A percentile compares a stretch with the other conserved stretches of the same genome.
Conservation (phyloP, 148 eudicot genomes). For the Nyssa sinensis region DNA sequence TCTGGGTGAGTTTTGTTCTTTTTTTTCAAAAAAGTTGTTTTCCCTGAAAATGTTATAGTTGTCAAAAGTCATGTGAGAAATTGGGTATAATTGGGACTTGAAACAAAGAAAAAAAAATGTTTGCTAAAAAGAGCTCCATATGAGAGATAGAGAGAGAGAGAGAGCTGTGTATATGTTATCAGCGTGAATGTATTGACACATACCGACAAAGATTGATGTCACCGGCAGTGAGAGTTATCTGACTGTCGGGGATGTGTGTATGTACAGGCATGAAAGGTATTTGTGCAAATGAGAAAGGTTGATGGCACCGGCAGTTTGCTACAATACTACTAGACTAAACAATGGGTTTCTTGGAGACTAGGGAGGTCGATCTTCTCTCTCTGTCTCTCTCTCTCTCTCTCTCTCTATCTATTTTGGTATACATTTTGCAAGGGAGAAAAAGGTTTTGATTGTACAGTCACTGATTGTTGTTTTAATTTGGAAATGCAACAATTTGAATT, state of each 20-base stretch:
- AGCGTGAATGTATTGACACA: too few relatives aligned
- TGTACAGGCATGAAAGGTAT: too few relatives aligned
- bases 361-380: too few relatives aligned
- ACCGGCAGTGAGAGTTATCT: too few relatives aligned
- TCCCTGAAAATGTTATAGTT: background rate
- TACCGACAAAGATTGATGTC: too few relatives aligned
- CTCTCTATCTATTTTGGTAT: background rate
- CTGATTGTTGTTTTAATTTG: background rate
- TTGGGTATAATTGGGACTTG: background rate
- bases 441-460: background rate
- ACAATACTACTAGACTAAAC: background rate
- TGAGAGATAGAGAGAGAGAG: background rate
- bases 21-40: background rate
- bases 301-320: background rate
- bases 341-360: background rate
- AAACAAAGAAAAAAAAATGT: background rate
- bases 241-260: too few relatives aligned
- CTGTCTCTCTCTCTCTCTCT: background rate
- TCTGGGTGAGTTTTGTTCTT: too few relatives aligned
- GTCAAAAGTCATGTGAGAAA: background rate
- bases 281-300: background rate
- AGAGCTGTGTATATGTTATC: background rate
- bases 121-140: background rate
- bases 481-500: background rate
- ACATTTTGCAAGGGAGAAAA: background rate